phyloP scores from a whole-genome alignment of 2,329 filamentous ascomycete species.

The Penicillium concentricum region DNA sequence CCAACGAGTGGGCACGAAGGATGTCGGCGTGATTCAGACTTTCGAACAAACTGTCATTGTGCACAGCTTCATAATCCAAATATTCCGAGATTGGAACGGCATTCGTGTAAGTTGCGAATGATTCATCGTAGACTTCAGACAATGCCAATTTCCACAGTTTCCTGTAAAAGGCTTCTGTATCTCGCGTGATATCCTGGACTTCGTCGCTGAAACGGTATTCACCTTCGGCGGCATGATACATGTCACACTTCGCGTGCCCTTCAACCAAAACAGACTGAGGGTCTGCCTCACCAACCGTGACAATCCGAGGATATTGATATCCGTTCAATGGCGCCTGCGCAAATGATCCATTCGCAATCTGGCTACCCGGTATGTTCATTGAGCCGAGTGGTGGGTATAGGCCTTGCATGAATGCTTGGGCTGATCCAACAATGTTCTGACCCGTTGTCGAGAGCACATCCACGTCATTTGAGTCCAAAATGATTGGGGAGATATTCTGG shows the following conservation, averaged over 20 bases:
- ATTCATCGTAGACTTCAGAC: constrained; percentile 39
- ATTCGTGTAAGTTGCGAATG: constrained; percentile 50
- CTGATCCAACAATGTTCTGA: constrained; percentile 52
- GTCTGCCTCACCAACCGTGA: constrained; percentile 46
- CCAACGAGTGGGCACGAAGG: constrained; percentile 43
- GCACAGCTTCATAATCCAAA: constrained; percentile 53
- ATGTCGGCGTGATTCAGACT: constrained; percentile 34
- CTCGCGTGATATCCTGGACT: constrained; percentile 40
- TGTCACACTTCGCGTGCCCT: constrained; percentile 49
- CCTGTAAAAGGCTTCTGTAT: constrained; percentile 48
- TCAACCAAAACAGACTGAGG: constrained; percentile 52
- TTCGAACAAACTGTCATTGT: constrained; percentile 48
- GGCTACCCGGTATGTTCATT: constrained; percentile 34
- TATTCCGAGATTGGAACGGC: constrained; percentile 58
- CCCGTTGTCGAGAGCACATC: constrained; percentile 49
- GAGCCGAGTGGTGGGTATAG: constrained; percentile 54
- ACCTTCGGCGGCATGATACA: constrained; percentile 35
- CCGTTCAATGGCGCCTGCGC: constrained; percentile 52
- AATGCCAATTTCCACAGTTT: constrained; percentile 46
- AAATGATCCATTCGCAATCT: constrained; percentile 50
- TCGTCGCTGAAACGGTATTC: constrained; percentile 45
- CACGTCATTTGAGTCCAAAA: constrained; percentile 48
- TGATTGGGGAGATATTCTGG: constrained; percentile 46
- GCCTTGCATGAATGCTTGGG: constrained; percentile 62
- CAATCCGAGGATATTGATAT: constrained; percentile 58